Evolutionary conservation across 805 yeast species (phyloP).

Genomic region (Candida ipomoeae): DNA sequence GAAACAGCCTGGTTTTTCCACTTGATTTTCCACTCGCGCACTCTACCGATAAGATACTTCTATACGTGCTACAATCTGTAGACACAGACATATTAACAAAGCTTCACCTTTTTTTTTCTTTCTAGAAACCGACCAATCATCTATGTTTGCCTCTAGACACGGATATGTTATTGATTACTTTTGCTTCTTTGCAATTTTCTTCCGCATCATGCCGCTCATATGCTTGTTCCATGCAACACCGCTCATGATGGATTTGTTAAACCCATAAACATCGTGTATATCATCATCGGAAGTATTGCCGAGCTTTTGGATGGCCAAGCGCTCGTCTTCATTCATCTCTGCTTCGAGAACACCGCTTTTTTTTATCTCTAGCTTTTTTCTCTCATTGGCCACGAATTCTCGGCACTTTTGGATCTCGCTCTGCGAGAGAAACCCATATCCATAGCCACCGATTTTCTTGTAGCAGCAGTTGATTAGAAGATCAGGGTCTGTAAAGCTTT

Average conservation of each 20-base stretch:
- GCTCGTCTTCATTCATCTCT: constrained; percentile 38
- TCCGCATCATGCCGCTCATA: constrained; percentile 47
- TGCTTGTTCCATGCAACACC: constrained; percentile 65
- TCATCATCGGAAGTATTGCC: constrained; percentile 23
- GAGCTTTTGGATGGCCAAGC: constrained; percentile 25
- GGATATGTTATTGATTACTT: neutral
- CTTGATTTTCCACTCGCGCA: neutral
- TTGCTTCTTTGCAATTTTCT: constrained; percentile 7
- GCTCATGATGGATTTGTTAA: constrained; percentile 41
- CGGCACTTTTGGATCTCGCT: constrained; percentile 78
- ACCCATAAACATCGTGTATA: constrained; percentile 43
- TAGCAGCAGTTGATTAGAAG: constrained; percentile 69
- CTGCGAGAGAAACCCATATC: constrained; percentile 71
- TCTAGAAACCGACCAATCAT: too few relatives aligned
- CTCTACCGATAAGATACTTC: neutral
- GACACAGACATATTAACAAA: neutral
- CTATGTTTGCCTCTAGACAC: neutral
- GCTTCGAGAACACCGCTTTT: constrained; percentile 27
- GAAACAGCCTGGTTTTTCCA: neutral
- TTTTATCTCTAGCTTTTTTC: constrained; percentile 37
- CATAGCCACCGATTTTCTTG: constrained; percentile 60
- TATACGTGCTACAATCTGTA: neutral
- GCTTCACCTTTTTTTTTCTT: too few relatives aligned
- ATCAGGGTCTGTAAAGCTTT: constrained; percentile 63
- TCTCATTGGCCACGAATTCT: constrained; percentile 65